A percentile compares a stretch with the other conserved stretches of the same genome.
Conservation (phyloP, 2,329 filamentous ascomycete species). For the Aspergillus udagawae region DNA sequence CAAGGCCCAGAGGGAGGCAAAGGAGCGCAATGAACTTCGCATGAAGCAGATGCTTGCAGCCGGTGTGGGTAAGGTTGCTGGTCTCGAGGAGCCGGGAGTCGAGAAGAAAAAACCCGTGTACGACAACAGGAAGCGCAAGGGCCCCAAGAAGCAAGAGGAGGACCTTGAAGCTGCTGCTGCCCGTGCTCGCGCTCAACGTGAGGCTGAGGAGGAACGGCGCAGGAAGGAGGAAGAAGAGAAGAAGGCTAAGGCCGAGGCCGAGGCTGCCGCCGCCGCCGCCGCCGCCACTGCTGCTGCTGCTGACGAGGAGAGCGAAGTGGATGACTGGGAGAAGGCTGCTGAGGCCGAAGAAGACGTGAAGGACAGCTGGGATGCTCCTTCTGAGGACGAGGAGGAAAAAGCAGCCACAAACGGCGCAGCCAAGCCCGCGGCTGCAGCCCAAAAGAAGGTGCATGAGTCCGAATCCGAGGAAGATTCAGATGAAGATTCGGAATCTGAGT, state of each 20-base stretch:
- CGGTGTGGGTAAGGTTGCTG: constrained; percentile 43
- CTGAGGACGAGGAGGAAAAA: constrained; percentile 59
- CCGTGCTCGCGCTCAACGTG: constrained; percentile 42
- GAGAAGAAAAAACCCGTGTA: constrained; percentile 75
- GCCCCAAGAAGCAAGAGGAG: constrained; percentile 58
- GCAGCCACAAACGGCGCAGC: constrained; percentile 18
- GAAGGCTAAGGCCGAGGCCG: constrained; percentile 73
- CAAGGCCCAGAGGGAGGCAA: constrained; percentile 47
- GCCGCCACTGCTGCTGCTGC: constrained; percentile 45
- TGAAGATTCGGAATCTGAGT: constrained; percentile 33
- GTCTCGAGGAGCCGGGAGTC: constrained; percentile 42
- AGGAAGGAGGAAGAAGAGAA: constrained; percentile 70
- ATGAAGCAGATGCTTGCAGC: constrained; percentile 49
- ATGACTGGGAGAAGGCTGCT: constrained; percentile 85
- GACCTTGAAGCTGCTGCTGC: constrained; percentile 49
- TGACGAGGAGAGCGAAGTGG: constrained; percentile 54
- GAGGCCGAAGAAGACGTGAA: constrained; percentile 75
- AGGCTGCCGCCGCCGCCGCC: constrained; percentile 60
- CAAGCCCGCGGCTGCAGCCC: constrained; percentile 20
- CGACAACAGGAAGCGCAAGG: constrained; percentile 74
- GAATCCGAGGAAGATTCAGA: constrained; percentile 26
- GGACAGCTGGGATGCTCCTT: constrained; percentile 82
- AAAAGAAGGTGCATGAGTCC: constrained; percentile 9
- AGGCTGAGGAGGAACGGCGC: constrained; percentile 53
- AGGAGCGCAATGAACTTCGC: constrained; percentile 45